Base-by-base conservation (phyloP, 352 stramenopile species). In the Phytopythium oedochilum region DNA sequence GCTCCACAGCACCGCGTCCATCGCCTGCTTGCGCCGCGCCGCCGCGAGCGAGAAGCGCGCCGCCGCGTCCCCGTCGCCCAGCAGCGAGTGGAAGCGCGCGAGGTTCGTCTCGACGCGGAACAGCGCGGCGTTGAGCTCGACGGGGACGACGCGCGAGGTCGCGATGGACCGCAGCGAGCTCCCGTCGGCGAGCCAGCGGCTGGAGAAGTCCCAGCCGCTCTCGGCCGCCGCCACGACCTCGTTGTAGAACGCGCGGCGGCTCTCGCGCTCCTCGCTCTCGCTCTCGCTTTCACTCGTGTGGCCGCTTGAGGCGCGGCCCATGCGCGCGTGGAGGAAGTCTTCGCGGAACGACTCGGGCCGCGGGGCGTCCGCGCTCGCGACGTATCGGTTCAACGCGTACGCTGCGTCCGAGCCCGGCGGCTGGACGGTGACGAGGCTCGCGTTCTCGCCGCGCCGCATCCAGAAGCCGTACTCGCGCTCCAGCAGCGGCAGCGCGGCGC, bases 161-260 rank as follows among this genome's bases (percentile, higher is more conserved):
- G 68, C 42, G 59, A 93, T 89, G 15, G 75, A 78, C 52, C 80
- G 78, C 66, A 92, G 83, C 29, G 86, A 78, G 3, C 59, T 40
- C 1, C 66, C 62, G 44, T 87, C 64, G 32, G 67, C 56, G 7
- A 96, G 54, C 88, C 88, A 97, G 22, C 88, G 81, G 50, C 82
- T 94, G 57, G 75, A 92, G 53, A 97, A 97, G 61, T 97, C 88
- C 88, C 88, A 97, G 1, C 88, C 88, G n/a, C 81, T 94, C 66
- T 96, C 88, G 8, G 88, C 83, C 15, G 81, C 88, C 20, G 79
- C 77, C 94, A 54, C 87, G 29, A 96, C 72, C 55, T 93, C 78
- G 42, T 84, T 86, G 65, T 91, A 96, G 60, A 88, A 92, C 43
- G 67, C 68, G 49, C 68, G 49, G 72, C 72, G 32, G 81, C 64